phyloP scores from a whole-genome alignment of 805 yeast species.

The Saccharomycopsis fibuligera region DNA sequence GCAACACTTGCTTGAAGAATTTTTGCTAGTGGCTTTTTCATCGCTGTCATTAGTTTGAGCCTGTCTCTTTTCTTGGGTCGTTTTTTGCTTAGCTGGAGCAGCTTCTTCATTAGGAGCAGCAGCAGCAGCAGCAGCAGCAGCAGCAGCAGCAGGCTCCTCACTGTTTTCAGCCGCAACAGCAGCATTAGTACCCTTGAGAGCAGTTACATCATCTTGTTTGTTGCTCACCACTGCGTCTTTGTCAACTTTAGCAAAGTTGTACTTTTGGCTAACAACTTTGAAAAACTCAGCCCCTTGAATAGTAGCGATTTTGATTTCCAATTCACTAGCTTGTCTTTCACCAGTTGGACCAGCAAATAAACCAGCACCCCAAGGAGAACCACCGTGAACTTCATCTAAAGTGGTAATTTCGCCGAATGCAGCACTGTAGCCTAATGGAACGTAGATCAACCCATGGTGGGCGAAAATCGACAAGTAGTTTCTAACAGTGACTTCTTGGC shows the following conservation, averaged over 20 bases:
- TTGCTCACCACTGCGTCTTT: no score
- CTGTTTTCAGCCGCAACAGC: background rate
- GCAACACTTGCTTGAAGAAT: no score
- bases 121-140: background rate
- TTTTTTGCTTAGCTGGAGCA: background rate
- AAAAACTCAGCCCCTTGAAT: conserved; percentile 65
- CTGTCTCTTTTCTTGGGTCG: no score
- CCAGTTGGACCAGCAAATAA: conserved; percentile 73
- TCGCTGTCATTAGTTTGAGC: no score
- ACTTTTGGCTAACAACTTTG: conserved; percentile 28
- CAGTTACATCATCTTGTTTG: no score
- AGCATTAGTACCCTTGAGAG: background rate
- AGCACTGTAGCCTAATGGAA: conserved; percentile 70
- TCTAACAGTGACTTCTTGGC: conserved; percentile 68
- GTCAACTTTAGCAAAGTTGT: conserved; percentile 21
- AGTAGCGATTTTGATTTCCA: conserved; percentile 57
- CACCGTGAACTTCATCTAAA: conserved; percentile 67
- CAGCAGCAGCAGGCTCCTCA: background rate
- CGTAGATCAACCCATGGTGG: conserved; percentile 76
- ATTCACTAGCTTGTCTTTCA: conserved; percentile 55
- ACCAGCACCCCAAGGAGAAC: conserved; percentile 86
- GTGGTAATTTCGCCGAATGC: conserved; percentile 48
- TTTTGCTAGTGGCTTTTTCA: no score
- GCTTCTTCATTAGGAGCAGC: background rate
- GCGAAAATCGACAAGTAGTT: conserved; percentile 58